Base-by-base conservation (phyloP, 2,329 filamentous ascomycete species). In the Lecanicillium sp. region DNA sequence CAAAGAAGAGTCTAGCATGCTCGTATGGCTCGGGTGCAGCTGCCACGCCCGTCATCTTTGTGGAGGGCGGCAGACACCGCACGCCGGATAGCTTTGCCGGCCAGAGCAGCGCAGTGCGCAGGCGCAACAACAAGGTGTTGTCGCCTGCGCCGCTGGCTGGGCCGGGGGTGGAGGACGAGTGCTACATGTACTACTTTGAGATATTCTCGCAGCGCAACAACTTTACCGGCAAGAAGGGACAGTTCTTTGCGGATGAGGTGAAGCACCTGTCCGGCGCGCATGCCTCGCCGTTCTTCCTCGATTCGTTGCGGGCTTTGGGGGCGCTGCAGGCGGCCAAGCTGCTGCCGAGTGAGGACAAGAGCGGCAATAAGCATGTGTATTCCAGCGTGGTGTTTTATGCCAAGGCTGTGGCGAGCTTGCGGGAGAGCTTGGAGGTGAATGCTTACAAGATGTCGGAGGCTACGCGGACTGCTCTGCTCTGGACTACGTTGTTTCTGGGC, bases 401-500 rank as follows among this genome's bases (percentile, higher is more conserved):
- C 1, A 50, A 46, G 14, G 56, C 57, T 0, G 48, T 61, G 0
- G 4, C 29, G 1, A 52, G 46, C 0, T 42, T 61, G 28, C 30
- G 37, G 13, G 30, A 33, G 14, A 34, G 29, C 11, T n/a, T 2
- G 37, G 55, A 4, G 29, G 37, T 1, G 46, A 50, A 2, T 46
- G 54, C 4, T 30, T 34, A 1, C 33, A 45, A 13, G 42, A 45
- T 5, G 48, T 60, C 2, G 11, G 12, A 31, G 4, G 10, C 19
- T 18, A 42, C 22, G 15, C 39, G 29, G 17, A 38, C 39, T 25
- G 28, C 32, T 27, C 29, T 28, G 6, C 36, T 61, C 0, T 62
- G 59, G 59, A 53, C 59, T 0, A 62, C 59, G 0, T 45, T 60
- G 3, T 33, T 60, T 1, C 42, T 62, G 0, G 59, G 59, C 0